Percentiles rank a stretch among this genome's conserved stretches.
These are phyloP conservation scores for Aureobasidium sp. DNA, from an alignment of 2,329 filamentous ascomycete genomes.

Conservation along the genomic window DNA sequence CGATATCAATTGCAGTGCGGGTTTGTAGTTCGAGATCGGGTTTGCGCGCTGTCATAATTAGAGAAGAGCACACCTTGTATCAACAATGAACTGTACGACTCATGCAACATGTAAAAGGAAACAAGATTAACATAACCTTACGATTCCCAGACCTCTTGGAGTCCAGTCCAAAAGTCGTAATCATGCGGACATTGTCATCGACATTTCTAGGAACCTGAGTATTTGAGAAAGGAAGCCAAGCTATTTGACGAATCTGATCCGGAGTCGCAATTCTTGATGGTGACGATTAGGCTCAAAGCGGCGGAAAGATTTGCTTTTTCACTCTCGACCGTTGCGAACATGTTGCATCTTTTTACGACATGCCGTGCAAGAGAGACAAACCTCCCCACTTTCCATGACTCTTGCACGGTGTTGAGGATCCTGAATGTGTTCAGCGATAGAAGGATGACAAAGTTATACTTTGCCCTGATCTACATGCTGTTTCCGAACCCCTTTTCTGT, in stretches of 20 bases:
- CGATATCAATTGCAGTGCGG: no score
- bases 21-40: no score
- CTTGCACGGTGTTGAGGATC: background rate
- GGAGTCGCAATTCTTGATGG: background rate
- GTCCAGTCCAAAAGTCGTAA: background rate
- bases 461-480: background rate
- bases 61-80: slow-evolving; percentile 12
- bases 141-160: background rate
- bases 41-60: no score
- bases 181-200: background rate
- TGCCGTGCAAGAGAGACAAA: background rate
- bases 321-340: background rate
- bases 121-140: background rate
- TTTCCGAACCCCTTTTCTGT: background rate
- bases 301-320: background rate
- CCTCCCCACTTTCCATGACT: background rate
- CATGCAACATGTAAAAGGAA: background rate
- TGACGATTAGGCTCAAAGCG: background rate
- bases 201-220: background rate
- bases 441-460: background rate
- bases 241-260: background rate
- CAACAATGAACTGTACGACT: slow-evolving; percentile 16
- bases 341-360: background rate
- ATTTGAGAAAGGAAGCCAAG: background rate
- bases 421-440: background rate